Conservation (phyloP, 2,329 filamentous ascomycete species). For the Aspergillus bombycis region DNA sequence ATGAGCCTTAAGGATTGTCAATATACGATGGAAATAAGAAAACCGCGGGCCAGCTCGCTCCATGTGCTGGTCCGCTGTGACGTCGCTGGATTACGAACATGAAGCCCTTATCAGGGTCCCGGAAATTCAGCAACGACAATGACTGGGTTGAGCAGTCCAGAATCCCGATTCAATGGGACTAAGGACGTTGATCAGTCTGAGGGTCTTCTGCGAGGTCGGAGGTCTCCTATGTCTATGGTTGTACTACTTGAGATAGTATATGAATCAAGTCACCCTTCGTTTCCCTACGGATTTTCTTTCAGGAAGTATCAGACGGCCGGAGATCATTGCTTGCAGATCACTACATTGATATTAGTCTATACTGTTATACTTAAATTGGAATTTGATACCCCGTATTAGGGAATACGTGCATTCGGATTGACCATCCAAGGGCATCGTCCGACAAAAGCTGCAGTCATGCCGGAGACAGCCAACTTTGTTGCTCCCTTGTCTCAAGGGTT, state of each 20-base stretch:
- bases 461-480: constrained; percentile 31
- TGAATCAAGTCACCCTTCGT: not conserved
- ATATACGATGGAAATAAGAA: constrained; percentile 4
- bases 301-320: not conserved
- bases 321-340: too few species aligned
- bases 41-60: not conserved
- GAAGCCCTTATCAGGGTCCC: constrained; percentile 4
- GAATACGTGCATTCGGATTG: not conserved
- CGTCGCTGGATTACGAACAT: not conserved
- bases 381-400: not conserved
- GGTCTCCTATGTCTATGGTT: constrained; percentile 1
- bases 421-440: not conserved
- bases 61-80: not conserved
- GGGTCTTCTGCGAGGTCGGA: constrained; percentile 25
- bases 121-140: not conserved
- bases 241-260: not conserved
- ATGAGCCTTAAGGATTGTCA: not conserved
- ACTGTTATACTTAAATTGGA: not conserved
- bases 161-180: constrained; percentile 1
- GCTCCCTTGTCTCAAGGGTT: constrained; percentile 59
- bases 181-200: constrained; percentile 11
- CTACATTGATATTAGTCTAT: not conserved
- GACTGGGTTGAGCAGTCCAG: not conserved
- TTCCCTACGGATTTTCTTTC: not conserved
- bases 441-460: constrained; percentile 21